Percentiles rank a stretch among this genome's conserved stretches.
These are phyloP conservation scores for Inga oerstediana DNA, from an alignment of 306 rosid species.

Conservation along the genomic window DNA sequence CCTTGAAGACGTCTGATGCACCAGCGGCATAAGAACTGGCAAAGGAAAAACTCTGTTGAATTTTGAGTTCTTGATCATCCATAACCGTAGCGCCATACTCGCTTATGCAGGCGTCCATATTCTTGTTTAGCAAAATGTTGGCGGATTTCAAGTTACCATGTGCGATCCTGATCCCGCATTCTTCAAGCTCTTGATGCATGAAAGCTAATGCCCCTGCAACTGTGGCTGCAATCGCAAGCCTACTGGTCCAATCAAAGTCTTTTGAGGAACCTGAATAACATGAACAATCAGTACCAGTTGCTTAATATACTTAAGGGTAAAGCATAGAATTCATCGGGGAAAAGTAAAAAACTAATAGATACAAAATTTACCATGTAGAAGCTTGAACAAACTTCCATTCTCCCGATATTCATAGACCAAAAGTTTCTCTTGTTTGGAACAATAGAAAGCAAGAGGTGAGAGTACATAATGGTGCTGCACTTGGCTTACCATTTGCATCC, in stretches of 20 bases:
- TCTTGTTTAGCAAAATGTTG: conserved; percentile 67
- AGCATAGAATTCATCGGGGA: neutral
- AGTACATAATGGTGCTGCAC: conserved; percentile 62
- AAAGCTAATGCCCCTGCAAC: conserved; percentile 67
- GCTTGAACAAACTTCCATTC: conserved; percentile 72
- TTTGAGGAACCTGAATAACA: conserved; percentile 51
- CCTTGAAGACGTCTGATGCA: conserved; percentile 40
- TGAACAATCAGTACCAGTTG: neutral
- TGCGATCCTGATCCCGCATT: conserved; percentile 61
- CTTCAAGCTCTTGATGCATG: conserved; percentile 65
- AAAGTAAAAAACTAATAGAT: neutral
- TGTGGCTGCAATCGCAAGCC: conserved; percentile 59
- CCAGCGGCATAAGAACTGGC: conserved; percentile 10
- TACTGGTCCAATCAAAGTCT: conserved; percentile 66
- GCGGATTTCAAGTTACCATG: conserved; percentile 86
- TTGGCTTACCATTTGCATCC: conserved; percentile 60
- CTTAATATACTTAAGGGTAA: neutral
- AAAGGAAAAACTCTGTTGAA: conserved; percentile 27
- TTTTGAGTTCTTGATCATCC: conserved; percentile 22
- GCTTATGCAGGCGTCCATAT: conserved; percentile 75
- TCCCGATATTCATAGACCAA: conserved; percentile 76
- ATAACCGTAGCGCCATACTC: conserved; percentile 63
- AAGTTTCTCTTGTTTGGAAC: conserved; percentile 75
- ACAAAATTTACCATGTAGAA: conserved; percentile 62
- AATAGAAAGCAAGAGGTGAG: conserved; percentile 72